phyloP scores from a whole-genome alignment of 495 filamentous ascomycete species.

The Penicillium maclennaniae region DNA sequence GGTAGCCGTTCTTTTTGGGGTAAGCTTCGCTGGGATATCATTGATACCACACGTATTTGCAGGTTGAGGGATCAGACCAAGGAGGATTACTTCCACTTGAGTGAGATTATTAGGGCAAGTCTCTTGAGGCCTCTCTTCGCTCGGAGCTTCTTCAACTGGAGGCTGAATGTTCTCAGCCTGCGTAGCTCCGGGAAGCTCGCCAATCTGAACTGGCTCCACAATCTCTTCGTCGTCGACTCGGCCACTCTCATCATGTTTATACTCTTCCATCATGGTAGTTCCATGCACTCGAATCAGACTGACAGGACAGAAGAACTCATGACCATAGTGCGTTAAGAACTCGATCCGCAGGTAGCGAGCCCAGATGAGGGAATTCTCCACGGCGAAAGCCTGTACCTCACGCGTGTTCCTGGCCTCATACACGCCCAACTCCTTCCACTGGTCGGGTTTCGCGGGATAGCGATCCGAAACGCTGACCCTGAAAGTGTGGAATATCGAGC shows the following conservation, averaged over 20 bases:
- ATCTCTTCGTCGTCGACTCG: slow-evolving; percentile 58
- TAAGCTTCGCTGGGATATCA: slow-evolving; percentile 10
- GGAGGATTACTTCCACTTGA: slow-evolving; percentile 17
- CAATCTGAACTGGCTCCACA: slow-evolving; percentile 32
- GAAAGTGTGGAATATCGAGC: slow-evolving; percentile 89
- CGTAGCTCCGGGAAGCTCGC: slow-evolving; percentile 19
- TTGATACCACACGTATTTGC: slow-evolving; percentile 17
- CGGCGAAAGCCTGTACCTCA: slow-evolving; percentile 87
- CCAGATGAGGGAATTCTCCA: slow-evolving; percentile 93
- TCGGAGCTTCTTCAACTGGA: background rate
- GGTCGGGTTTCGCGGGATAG: slow-evolving; percentile 86
- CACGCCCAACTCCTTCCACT: slow-evolving; percentile 84
- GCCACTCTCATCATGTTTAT: slow-evolving; percentile 68
- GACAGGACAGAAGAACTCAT: slow-evolving; percentile 93
- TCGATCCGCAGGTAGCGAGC: slow-evolving; percentile 88
- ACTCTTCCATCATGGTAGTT: slow-evolving; percentile 93
- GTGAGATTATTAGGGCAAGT: slow-evolving; percentile 15
- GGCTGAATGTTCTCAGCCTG: slow-evolving; percentile 6
- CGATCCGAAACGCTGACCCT: slow-evolving; percentile 85
- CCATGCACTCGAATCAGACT: slow-evolving; percentile 90
- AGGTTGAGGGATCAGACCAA: background rate
- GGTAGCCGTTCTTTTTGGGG: slow-evolving; percentile 5
- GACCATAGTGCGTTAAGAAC: slow-evolving; percentile 89
- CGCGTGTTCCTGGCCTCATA: slow-evolving; percentile 89
- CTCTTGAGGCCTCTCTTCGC: slow-evolving; percentile 2